Percentiles rank a stretch among this genome's conserved stretches.
These are phyloP conservation scores for Pleurotus eryngii DNA, from an alignment of 768 basidiomycete species.

Conservation along the genomic window DNA sequence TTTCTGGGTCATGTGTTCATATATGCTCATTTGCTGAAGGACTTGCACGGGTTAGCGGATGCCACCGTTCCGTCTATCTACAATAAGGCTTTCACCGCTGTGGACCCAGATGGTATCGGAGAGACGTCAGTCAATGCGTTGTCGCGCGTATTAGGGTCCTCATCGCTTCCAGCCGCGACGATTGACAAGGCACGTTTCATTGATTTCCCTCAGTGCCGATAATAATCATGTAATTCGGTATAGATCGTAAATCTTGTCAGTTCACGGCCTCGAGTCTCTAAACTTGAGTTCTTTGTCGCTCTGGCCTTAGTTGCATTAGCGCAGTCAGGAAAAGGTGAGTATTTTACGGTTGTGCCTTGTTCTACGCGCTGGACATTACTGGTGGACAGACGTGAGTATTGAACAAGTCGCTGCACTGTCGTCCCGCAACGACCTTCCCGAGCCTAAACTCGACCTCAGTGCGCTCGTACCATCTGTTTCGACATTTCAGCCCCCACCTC, in stretches of 20 bases:
- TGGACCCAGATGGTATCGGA: constrained; percentile 68
- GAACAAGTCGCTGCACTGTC: constrained; percentile 78
- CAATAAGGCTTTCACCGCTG: constrained; percentile 64
- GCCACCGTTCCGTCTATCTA: constrained; percentile 81
- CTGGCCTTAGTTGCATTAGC: constrained; percentile 84
- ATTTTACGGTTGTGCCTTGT: constrained; percentile 2
- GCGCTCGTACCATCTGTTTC: constrained; percentile 53
- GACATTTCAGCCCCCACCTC: constrained; percentile 38
- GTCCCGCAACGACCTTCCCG: constrained; percentile 74
- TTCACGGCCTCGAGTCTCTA: constrained; percentile 75
- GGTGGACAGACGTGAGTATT: constrained; percentile 63
- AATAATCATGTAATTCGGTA: not conserved
- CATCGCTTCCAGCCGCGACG: constrained; percentile 74
- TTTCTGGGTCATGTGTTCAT: no score
- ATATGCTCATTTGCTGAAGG: not conserved
- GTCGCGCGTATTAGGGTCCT: constrained; percentile 76
- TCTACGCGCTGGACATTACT: not conserved
- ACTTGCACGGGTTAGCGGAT: constrained; percentile 47
- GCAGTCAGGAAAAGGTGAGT: constrained; percentile 73
- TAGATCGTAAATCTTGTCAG: constrained; percentile 92
- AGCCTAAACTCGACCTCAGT: constrained; percentile 65
- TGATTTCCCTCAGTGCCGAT: not conserved
- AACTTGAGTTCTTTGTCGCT: constrained; percentile 89
- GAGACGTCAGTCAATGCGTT: constrained; percentile 82
- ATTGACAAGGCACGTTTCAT: constrained; percentile 65